Conservation (phyloP, 75 land plant genomes). For the Pinus albicaulis region DNA sequence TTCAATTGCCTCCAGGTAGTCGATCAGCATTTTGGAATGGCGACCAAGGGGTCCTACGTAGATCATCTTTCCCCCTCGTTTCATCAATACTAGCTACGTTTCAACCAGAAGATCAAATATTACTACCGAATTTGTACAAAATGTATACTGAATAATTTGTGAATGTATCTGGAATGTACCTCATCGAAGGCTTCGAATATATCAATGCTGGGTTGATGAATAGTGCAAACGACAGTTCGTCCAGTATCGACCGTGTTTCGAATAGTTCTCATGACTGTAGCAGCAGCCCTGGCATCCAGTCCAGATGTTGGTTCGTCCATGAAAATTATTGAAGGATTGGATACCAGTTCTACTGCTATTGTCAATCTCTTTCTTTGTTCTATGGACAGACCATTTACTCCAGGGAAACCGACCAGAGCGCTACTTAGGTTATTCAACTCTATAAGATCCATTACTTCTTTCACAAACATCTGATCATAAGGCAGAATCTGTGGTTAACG, state of each 20-base stretch:
- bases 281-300: background rate
- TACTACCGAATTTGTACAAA: background rate
- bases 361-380: conserved; percentile 36
- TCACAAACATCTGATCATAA: conserved; percentile 9
- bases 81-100: conserved; percentile 37
- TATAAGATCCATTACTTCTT: conserved; percentile 24
- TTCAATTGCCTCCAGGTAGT: conserved; percentile 33
- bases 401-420: conserved; percentile 10
- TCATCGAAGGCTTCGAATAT: conserved; percentile 66
- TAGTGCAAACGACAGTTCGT: too few relatives aligned
- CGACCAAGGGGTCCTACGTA: conserved; percentile 43
- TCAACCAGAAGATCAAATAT: background rate
- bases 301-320: too few relatives aligned
- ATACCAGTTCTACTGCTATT: conserved; percentile 24
- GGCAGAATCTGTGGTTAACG: conserved; percentile 2
- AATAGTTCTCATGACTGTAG: conserved; percentile 21
- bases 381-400: conserved; percentile 4
- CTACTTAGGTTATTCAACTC: conserved; percentile 16
- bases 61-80: conserved; percentile 45
- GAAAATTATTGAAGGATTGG: conserved; percentile 12
- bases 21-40: conserved; percentile 22
- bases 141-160: background rate
- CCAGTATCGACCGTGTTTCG: conserved; percentile 24
- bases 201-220: background rate
- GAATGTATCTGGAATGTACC: conserved; percentile 21